phyloP scores from a whole-genome alignment of 768 basidiomycete genomes.

The Termitomyces sp. region DNA sequence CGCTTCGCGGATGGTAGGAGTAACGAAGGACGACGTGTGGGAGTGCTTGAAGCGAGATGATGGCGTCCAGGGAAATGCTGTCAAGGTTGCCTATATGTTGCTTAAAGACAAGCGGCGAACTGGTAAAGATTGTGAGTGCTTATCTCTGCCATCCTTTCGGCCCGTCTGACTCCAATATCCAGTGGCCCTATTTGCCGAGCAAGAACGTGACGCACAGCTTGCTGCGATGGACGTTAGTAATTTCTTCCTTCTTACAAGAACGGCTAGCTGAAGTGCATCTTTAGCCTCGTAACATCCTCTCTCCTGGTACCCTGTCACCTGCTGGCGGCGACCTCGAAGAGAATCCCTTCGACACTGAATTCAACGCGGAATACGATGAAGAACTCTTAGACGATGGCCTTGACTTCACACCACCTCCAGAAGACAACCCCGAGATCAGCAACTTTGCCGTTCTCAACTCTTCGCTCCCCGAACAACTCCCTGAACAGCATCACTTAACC shows the following conservation, averaged over 20 bases:
- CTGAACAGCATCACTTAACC: conserved; percentile 65
- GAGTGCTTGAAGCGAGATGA: conserved; percentile 80
- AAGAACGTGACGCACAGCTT: conserved; percentile 79
- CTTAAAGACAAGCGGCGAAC: conserved; percentile 84
- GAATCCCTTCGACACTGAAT: conserved; percentile 82
- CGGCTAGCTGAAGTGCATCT: neutral
- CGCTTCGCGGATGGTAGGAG: conserved; percentile 64
- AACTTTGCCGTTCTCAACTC: conserved; percentile 90
- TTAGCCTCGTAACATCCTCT: conserved; percentile 70
- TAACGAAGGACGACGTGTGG: conserved; percentile 86
- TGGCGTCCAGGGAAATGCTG: conserved; percentile 83
- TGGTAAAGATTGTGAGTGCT: conserved; percentile 76
- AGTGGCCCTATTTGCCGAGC: conserved; percentile 81
- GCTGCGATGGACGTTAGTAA: conserved; percentile 76
- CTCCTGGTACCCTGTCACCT: conserved; percentile 67
- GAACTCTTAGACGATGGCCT: conserved; percentile 38
- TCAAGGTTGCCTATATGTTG: conserved; percentile 96
- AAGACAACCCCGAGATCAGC: conserved; percentile 42
- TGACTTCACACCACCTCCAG: conserved; percentile 26
- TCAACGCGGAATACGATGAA: conserved; percentile 56
- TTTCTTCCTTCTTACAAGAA: neutral
- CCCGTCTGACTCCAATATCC: conserved; percentile 10
- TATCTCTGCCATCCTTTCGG: neutral
- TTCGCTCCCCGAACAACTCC: conserved; percentile 67
- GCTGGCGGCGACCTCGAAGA: conserved; percentile 60